Percentiles rank a stretch among this genome's conserved stretches.
phyloP scores from a whole-genome alignment of 1,284 basidiomycete species.

The Microbotryomycetes sp. region DNA sequence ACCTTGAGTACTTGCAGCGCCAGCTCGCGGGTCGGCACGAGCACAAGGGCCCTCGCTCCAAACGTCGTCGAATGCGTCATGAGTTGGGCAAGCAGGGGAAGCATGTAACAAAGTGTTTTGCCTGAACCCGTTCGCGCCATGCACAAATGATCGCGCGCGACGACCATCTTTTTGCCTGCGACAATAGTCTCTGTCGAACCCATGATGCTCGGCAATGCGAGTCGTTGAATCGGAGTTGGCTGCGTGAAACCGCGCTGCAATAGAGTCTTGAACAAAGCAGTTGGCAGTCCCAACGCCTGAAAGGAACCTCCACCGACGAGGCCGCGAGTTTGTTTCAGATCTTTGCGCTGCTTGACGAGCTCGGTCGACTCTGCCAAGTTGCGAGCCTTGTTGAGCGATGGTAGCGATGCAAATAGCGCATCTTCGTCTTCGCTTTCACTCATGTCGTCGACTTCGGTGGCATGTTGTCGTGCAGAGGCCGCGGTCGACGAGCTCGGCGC shows the following conservation, averaged over 20 bases:
- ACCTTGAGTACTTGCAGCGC: constrained; percentile 90
- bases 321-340: constrained; percentile 21
- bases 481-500: not conserved
- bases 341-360: constrained; percentile 26
- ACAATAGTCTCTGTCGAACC: constrained; percentile 52
- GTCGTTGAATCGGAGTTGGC: constrained; percentile 93
- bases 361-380: constrained; percentile 34
- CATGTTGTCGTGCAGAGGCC: not conserved
- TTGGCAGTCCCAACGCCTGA: constrained; percentile 61
- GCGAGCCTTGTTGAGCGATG: constrained; percentile 24
- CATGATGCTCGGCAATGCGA: constrained; percentile 79
- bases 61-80: constrained; percentile 70
- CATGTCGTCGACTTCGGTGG: not conserved
- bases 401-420: constrained; percentile 20
- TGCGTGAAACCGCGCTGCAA: constrained; percentile 88
- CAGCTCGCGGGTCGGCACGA: constrained; percentile 88
- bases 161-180: constrained; percentile 26
- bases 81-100: constrained; percentile 83
- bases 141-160: constrained; percentile 84
- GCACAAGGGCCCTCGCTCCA: constrained; percentile 78
- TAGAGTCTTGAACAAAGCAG: constrained; percentile 72
- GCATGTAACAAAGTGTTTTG: constrained; percentile 93
- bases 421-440: constrained; percentile 22
- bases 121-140: constrained; percentile 99
- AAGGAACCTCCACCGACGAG: constrained; percentile 38